A percentile compares a stretch with the other conserved stretches of the same genome.
phyloP scores from a whole-genome alignment of 495 filamentous ascomycete genomes.

The Penicillium crystallinum region DNA sequence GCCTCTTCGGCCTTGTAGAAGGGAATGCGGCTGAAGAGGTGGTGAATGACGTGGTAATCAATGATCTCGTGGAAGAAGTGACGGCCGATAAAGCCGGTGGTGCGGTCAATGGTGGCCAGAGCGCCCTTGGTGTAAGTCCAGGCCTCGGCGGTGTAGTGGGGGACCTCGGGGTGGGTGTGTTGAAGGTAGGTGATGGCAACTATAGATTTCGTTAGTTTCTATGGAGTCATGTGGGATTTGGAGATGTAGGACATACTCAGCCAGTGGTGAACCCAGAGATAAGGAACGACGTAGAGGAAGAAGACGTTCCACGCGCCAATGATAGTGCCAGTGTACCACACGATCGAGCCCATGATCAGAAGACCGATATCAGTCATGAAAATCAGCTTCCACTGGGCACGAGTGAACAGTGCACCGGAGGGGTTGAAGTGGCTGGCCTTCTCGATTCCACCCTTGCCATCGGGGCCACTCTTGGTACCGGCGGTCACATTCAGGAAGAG shows the following conservation, averaged over 20 bases:
- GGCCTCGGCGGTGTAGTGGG: conserved; percentile 67
- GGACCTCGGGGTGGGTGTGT: conserved; percentile 77
- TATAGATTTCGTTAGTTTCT: conserved; percentile 18
- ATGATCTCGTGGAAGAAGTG: conserved; percentile 83
- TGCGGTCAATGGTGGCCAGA: conserved; percentile 79
- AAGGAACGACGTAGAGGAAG: conserved; percentile 50
- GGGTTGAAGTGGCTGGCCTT: conserved; percentile 56
- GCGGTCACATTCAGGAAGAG: conserved; percentile 52
- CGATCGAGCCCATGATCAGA: conserved; percentile 35
- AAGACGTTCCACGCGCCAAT: conserved; percentile 49
- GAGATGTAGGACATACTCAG: conserved; percentile 31
- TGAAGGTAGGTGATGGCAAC: conserved; percentile 83
- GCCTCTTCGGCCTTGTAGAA: conserved; percentile 89
- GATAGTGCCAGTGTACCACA: conserved; percentile 40
- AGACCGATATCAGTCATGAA: conserved; percentile 56
- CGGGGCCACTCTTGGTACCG: conserved; percentile 36
- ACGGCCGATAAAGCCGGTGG: conserved; percentile 82
- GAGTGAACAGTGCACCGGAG: conserved; percentile 55
- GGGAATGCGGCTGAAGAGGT: conserved; percentile 76
- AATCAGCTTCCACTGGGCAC: conserved; percentile 51
- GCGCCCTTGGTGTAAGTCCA: conserved; percentile 84
- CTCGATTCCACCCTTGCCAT: conserved; percentile 41
- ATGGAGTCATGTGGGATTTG: not conserved
- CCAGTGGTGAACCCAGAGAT: conserved; percentile 60
- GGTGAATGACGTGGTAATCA: conserved; percentile 85